phyloP scores from a whole-genome alignment of 805 yeast genomes.

The Yarrowia sp. region DNA sequence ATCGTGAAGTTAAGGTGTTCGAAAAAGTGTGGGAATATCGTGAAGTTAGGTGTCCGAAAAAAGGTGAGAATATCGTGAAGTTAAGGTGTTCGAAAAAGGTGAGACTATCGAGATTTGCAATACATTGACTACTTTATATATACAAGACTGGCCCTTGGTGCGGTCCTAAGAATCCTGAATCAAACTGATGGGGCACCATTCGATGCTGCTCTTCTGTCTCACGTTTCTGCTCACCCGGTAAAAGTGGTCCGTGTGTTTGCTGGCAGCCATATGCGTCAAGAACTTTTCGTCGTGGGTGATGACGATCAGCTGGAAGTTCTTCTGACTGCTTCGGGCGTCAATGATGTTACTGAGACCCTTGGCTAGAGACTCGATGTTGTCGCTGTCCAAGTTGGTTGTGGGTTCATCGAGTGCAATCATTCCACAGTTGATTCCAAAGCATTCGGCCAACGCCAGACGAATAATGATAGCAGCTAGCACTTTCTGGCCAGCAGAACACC shows the following conservation, averaged over 20 bases:
- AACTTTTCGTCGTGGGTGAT: slow-evolving; percentile 97
- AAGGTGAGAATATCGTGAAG: no score
- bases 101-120: no score
- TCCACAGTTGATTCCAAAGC: slow-evolving; percentile 94
- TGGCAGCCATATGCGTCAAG: slow-evolving; percentile 82
- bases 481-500: slow-evolving; percentile 98
- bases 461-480: slow-evolving; percentile 92
- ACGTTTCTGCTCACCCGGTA: slow-evolving; percentile 82
- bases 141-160: no score
- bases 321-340: slow-evolving; percentile 73
- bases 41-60: no score
- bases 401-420: slow-evolving; percentile 97
- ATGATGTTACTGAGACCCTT: slow-evolving; percentile 77
- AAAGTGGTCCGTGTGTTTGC: slow-evolving; percentile 84
- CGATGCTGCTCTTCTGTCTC: slow-evolving; percentile 79
- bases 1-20: no score
- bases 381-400: slow-evolving; percentile 91
- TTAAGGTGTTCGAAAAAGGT: no score
- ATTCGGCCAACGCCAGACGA: slow-evolving; percentile 89
- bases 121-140: no score
- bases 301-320: slow-evolving; percentile 90
- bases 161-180: slow-evolving; percentile 10
- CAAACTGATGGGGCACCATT: slow-evolving; percentile 51
- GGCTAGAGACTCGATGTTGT: slow-evolving; percentile 87
- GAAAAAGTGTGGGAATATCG: no score